Conservation (phyloP, 257 asterid species). For the Ballota nigra region DNA sequence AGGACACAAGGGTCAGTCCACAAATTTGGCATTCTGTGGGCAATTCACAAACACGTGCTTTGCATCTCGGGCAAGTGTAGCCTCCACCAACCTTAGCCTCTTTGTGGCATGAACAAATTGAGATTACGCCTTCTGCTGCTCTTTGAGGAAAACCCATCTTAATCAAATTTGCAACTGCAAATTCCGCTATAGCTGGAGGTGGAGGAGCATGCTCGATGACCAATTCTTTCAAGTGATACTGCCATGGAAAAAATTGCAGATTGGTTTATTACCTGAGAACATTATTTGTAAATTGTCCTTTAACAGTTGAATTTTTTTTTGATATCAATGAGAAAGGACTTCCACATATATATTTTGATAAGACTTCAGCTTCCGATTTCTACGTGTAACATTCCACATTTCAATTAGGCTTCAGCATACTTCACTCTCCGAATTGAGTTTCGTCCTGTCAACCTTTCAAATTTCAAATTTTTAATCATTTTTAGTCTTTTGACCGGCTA, state of each 20-base stretch:
- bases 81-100: constrained; percentile 95
- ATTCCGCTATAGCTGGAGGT: constrained; percentile 98
- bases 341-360: neutral
- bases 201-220: constrained; percentile 95
- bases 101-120: constrained; percentile 93
- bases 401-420: neutral
- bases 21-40: constrained; percentile 90
- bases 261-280: neutral
- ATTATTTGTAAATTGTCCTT: constrained; percentile 5
- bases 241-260: constrained; percentile 24
- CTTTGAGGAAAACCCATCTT: constrained; percentile 99
- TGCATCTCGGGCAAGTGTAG: constrained; percentile 98
- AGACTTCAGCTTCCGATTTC: neutral
- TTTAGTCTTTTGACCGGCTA: too few relatives aligned
- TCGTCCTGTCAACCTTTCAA: too few relatives aligned
- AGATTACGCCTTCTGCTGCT: constrained; percentile 88
- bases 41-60: constrained; percentile 87
- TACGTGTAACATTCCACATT: neutral
- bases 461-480: too few relatives aligned
- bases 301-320: neutral
- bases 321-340: neutral
- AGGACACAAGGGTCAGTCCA: constrained; percentile 93
- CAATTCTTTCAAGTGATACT: constrained; percentile 84
- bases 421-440: too few relatives aligned
- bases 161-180: constrained; percentile 84